Percentiles rank a stretch among this genome's conserved stretches.
Evolutionary conservation across 1,139 yeast genomes (phyloP).

Genomic region (Eremothecium coryli): DNA sequence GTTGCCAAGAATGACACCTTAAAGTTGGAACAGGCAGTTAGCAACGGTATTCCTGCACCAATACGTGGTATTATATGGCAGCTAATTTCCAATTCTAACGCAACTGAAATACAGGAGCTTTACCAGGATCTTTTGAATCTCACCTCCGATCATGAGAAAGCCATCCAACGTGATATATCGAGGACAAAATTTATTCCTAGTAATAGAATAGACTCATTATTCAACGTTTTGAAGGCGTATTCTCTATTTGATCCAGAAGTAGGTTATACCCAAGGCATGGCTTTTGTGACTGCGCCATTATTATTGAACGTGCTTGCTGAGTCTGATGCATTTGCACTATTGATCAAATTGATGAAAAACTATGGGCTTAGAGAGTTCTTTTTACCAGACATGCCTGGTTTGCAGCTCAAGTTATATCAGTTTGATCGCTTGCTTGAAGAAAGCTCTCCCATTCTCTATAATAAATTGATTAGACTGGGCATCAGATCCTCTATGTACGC

Average conservation of each 20-base stretch:
- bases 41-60: slow-evolving; percentile 74
- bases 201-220: slow-evolving; percentile 50
- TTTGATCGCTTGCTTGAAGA: slow-evolving; percentile 73
- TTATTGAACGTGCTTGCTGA: slow-evolving; percentile 66
- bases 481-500: slow-evolving; percentile 90
- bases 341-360: slow-evolving; percentile 75
- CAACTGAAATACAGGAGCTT: slow-evolving; percentile 61
- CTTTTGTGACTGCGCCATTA: slow-evolving; percentile 78
- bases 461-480: slow-evolving; percentile 76
- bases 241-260: slow-evolving; percentile 83
- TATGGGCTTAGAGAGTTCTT: slow-evolving; percentile 70
- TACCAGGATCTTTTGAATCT: slow-evolving; percentile 44
- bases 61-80: slow-evolving; percentile 92
- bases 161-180: slow-evolving; percentile 70
- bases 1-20: slow-evolving; percentile 59
- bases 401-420: slow-evolving; percentile 75
- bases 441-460: slow-evolving; percentile 39
- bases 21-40: slow-evolving; percentile 50
- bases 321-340: slow-evolving; percentile 73
- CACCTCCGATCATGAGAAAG: slow-evolving; percentile 60
- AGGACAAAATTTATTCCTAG: slow-evolving; percentile 75
- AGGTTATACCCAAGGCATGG: slow-evolving; percentile 98
- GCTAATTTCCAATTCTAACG: slow-evolving; percentile 71
- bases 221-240: slow-evolving; percentile 72
- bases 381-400: slow-evolving; percentile 88